Evolutionary conservation across 306 rosid genomes (phyloP).

Genomic region (Bauhinia variegata): DNA sequence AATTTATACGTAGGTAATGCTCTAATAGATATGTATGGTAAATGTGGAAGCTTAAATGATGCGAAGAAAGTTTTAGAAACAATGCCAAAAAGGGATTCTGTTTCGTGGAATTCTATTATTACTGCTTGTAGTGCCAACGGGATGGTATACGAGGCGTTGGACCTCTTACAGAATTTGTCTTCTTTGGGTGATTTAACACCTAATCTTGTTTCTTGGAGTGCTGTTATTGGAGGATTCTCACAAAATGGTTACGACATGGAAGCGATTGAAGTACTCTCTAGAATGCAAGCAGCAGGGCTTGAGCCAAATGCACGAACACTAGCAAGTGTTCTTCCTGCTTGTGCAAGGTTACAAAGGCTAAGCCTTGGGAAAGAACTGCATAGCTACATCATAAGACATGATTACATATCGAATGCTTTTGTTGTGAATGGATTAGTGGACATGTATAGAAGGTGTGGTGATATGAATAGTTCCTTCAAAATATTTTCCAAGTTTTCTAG

Average conservation of each 20-base stretch:
- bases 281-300: constrained; percentile 50
- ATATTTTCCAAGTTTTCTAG: constrained; percentile 48
- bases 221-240: constrained; percentile 59
- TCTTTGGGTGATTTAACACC: constrained; percentile 35
- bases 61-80: constrained; percentile 49
- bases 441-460: constrained; percentile 55
- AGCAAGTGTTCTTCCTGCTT: constrained; percentile 56
- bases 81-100: constrained; percentile 49
- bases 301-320: constrained; percentile 53
- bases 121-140: constrained; percentile 56
- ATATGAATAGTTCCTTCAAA: constrained; percentile 47
- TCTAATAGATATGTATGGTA: constrained; percentile 60
- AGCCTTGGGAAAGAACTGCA: constrained; percentile 56
- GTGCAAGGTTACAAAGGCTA: constrained; percentile 48
- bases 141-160: constrained; percentile 55
- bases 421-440: constrained; percentile 59
- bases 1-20: constrained; percentile 58
- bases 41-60: constrained; percentile 53
- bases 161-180: constrained; percentile 47
- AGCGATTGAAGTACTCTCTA: constrained; percentile 45
- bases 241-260: constrained; percentile 60
- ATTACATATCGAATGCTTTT: constrained; percentile 43
- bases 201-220: constrained; percentile 63
- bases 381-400: constrained; percentile 52
- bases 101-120: constrained; percentile 60